Base-by-base conservation (phyloP, 1,284 basidiomycete species). In the Coniferiporia sulphurascens region DNA sequence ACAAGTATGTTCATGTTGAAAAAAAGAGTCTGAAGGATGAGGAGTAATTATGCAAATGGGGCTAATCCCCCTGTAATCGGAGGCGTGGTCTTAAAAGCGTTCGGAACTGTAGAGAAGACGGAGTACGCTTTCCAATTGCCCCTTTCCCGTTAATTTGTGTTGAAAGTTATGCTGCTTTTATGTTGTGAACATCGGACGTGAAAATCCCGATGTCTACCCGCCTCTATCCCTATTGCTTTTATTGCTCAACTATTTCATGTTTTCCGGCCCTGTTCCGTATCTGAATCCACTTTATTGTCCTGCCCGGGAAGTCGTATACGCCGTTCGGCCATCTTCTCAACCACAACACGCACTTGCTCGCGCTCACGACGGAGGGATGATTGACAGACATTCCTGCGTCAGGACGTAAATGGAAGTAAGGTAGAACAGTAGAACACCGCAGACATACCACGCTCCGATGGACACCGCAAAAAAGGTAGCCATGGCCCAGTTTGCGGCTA, bases 341-440 rank as follows among this genome's bases (percentile, higher is more conserved):
- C 78, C 19, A 87, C 78, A 59, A 76, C 76, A 55, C 81, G 76
- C 27, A 88, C 70, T 60, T 77, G 78, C 55, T 74, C 73, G 32
- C 81, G 78, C 69, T 89, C 87, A 46, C 78, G 74, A 50, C 74
- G 71, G 50, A 83, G 66, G 63, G 79, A 78, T 51, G 73, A 77
- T 64, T 84, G 81, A 68, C 87, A 89, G 44, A 87, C 74, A 55
- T 83, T 77, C 84, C 87, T 87, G 62, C 41, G n/a, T 43, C 41
- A 27, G 27, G 41, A 43, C 41, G 38, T 22, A 46, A 43, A 34
- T 34, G 19, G 19, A 43, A 10, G 9, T 27, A 15, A 38, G 48
- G n/a, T 51, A 4, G 48, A 32, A 27, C 41, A 12, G 43, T 5
- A 21, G 57, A 36, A 34, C 48, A 21, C 15, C 0, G 48, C 34